These are phyloP conservation scores for Ophiostoma triangulosporum DNA, from an alignment of 2,329 filamentous ascomycete genomes.

Conservation along the genomic window DNA sequence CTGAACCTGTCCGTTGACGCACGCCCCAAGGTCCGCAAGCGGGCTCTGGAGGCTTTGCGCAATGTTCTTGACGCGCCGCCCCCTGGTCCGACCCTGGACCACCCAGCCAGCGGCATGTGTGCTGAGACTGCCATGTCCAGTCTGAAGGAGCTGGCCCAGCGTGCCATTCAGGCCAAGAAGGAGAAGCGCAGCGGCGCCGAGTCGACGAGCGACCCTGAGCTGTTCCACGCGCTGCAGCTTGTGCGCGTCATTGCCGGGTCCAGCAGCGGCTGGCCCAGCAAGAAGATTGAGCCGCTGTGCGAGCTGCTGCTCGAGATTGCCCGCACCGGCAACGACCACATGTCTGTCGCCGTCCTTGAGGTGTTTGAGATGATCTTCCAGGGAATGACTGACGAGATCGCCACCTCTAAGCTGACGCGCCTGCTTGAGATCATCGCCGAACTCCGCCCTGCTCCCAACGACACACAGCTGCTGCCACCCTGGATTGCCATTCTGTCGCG, in stretches of 20 bases:
- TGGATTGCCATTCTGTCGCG: constrained; percentile 94
- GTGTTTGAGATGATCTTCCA: constrained; percentile 96
- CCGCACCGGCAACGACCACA: constrained; percentile 80
- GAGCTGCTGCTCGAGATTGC: constrained; percentile 82
- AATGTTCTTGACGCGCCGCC: constrained; percentile 75
- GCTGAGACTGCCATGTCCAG: constrained; percentile 79
- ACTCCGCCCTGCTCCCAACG: constrained; percentile 79
- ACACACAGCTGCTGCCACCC: constrained; percentile 84
- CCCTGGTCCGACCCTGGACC: constrained; percentile 82
- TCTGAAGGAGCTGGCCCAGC: constrained; percentile 58
- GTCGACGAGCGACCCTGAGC: constrained; percentile 57
- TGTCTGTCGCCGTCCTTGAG: constrained; percentile 92
- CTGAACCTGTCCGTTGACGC: constrained; percentile 74
- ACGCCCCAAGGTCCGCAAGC: constrained; percentile 84
- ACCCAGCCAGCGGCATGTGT: constrained; percentile 92
- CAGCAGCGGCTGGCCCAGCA: constrained; percentile 89
- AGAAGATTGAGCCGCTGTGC: constrained; percentile 85
- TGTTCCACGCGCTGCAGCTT: constrained; percentile 86
- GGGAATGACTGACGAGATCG: constrained; percentile 77
- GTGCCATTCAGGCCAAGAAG: constrained; percentile 50
- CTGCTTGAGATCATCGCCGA: constrained; percentile 87
- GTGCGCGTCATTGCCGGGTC: constrained; percentile 80
- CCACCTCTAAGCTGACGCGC: constrained; percentile 77
- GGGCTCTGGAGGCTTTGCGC: constrained; percentile 77
- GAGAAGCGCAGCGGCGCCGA: constrained; percentile 46